Conservation (phyloP, 345 rosid genomes). For the Citrus mangshanensis region DNA sequence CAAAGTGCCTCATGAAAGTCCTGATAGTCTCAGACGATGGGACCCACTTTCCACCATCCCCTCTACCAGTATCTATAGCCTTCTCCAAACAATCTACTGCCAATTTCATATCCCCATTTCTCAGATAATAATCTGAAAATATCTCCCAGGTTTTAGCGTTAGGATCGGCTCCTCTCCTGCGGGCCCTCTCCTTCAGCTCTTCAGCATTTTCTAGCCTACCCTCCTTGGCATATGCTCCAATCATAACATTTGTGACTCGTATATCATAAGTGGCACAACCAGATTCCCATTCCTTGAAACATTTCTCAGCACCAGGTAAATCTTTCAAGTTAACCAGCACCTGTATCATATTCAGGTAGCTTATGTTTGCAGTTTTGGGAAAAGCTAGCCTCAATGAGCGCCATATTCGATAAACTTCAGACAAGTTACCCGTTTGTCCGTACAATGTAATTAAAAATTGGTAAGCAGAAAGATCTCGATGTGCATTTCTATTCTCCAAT, state of each 20-base stretch:
- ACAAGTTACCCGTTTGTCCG: slow-evolving; percentile 62
- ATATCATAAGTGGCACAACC: slow-evolving; percentile 67
- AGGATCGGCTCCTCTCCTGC: slow-evolving; percentile 60
- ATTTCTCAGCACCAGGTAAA: slow-evolving; percentile 85
- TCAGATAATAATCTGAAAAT: slow-evolving; percentile 61
- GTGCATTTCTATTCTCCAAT: slow-evolving; percentile 60
- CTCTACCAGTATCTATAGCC: slow-evolving; percentile 64
- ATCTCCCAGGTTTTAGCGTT: slow-evolving; percentile 89
- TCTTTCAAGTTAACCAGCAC: slow-evolving; percentile 82
- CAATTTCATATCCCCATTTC: slow-evolving; percentile 43
- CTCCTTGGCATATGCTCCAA: slow-evolving; percentile 62
- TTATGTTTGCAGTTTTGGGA: slow-evolving; percentile 65
- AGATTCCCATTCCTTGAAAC: slow-evolving; percentile 87
- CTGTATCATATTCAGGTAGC: slow-evolving; percentile 91
- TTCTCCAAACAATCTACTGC: slow-evolving; percentile 67
- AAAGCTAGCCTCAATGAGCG: slow-evolving; percentile 85
- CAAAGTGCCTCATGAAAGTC: slow-evolving; percentile 64
- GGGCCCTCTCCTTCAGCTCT: slow-evolving; percentile 65
- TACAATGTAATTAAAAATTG: slow-evolving; percentile 82
- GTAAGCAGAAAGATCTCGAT: slow-evolving; percentile 56
- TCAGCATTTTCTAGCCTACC: slow-evolving; percentile 62
- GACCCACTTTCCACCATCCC: slow-evolving; percentile 72
- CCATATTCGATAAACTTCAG: slow-evolving; percentile 87
- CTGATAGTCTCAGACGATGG: slow-evolving; percentile 57
- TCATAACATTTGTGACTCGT: slow-evolving; percentile 64